Base-by-base conservation (phyloP, 352 stramenopile genomes). In the Pythium brachiatum region DNA sequence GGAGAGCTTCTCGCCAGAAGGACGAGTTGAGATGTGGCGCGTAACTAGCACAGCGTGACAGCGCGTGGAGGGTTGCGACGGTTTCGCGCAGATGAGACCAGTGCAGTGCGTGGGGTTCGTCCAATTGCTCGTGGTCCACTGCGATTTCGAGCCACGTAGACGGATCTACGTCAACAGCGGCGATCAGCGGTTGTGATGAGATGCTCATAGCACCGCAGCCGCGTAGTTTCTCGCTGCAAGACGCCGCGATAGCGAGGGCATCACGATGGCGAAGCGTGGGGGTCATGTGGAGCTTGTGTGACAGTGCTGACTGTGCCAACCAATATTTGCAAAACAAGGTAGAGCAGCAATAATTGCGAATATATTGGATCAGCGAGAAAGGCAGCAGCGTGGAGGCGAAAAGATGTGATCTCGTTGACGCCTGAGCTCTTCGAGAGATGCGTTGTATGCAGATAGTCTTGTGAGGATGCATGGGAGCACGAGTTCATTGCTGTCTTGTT, bases 11-110 rank as follows among this genome's bases (percentile, higher is more conserved):
- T 15, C 34, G 18, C 60, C 60, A 66, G 39, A 60, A 43, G 1
- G 20, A 15, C 1, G 26, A 5, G 20, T 66, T 66, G 16, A 56
- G 21, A 18, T 60, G 51, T 0, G 60, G 36, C 6, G 52, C 27
- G n/a, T 50, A 66, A 5, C 60, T 52, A 16, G 41, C 26, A 32
- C 60, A 60, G 2, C 11, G 41, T 20, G 60, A 25, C 8, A 66
- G 41, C 13, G 41, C 29, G 15, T 52, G 31, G 29, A 53, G 27
- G 1, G 56, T 23, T 8, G 38, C 27, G 8, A 66, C n/a, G 1
- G 44, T 29, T 8, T 54, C 32, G 18, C 53, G 51, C 1, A 60
- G 16, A 27, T 41, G 4, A n/a, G 39, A 26, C 39, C 39, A 27
- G 20, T 2, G n/a, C 2, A 27, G n/a, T 5, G 16, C 39, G 18